phyloP scores from a whole-genome alignment of 164 flowering plant species.

The Macadamia integrifolia region DNA sequence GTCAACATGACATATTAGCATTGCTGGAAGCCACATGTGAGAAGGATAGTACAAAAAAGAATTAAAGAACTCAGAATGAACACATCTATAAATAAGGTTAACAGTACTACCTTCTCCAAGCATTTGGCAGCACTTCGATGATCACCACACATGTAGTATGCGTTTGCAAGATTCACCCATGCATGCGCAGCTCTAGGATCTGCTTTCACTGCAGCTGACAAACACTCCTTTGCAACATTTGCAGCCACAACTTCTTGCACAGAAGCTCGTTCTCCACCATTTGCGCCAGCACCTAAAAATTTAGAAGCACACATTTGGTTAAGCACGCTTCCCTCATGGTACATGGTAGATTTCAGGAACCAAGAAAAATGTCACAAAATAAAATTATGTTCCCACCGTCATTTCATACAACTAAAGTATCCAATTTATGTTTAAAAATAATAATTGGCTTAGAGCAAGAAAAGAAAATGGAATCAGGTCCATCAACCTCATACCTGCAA shows the following conservation, averaged over 20 bases:
- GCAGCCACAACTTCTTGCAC: slow-evolving; percentile 47
- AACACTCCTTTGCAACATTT: slow-evolving; percentile 76
- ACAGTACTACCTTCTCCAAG: slow-evolving; percentile 77
- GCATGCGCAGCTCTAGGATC: slow-evolving; percentile 73
- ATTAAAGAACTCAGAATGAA: slow-evolving; percentile 2
- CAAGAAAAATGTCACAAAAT: not conserved
- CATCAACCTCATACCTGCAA: slow-evolving; percentile 53
- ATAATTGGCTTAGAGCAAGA: not conserved
- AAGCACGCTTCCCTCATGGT: not conserved
- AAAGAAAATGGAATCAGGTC: slow-evolving; percentile 2
- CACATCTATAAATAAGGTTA: not conserved
- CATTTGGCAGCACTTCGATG: slow-evolving; percentile 71
- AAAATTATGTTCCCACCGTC: not conserved
- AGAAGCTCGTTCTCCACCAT: slow-evolving; percentile 42
- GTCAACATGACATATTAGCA: too few relatives aligned
- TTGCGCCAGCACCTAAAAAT: slow-evolving; percentile 78
- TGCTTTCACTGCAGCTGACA: slow-evolving; percentile 59
- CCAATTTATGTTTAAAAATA: not conserved
- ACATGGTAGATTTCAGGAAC: not conserved
- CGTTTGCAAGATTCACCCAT: slow-evolving; percentile 89
- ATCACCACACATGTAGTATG: slow-evolving; percentile 68
- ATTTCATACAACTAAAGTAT: slow-evolving; percentile 2
- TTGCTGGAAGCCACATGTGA: too few relatives aligned
- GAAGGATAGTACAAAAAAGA: not conserved
- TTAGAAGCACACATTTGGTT: not conserved